Percentiles rank a stretch among this genome's conserved stretches.
phyloP scores from a whole-genome alignment of 1,139 yeast genomes.

The Insectozyma bohioensis region DNA sequence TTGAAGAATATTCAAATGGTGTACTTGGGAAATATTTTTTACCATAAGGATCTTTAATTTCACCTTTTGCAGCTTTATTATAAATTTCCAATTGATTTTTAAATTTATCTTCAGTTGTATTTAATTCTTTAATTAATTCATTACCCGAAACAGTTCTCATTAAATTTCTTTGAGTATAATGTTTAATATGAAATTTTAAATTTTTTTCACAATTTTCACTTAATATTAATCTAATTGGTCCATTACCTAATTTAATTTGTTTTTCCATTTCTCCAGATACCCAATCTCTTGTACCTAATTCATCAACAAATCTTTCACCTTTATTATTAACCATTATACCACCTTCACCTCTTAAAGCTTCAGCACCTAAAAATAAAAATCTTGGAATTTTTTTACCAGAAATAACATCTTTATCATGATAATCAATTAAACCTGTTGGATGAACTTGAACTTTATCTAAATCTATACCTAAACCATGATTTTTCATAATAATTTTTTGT shows the following conservation, averaged over 20 bases:
- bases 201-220: constrained; percentile 43
- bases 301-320: constrained; percentile 72
- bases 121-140: constrained; percentile 47
- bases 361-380: constrained; percentile 74
- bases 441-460: constrained; percentile 80
- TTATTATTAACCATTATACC: constrained; percentile 63
- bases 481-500: constrained; percentile 55
- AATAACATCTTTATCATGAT: constrained; percentile 51
- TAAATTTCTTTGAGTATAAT: constrained; percentile 65
- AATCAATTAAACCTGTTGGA: constrained; percentile 79
- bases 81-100: constrained; percentile 42
- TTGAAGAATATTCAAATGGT: constrained; percentile 35
- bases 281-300: constrained; percentile 66
- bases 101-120: constrained; percentile 29
- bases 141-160: constrained; percentile 53
- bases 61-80: constrained; percentile 46
- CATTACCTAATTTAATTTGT: constrained; percentile 42
- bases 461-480: constrained; percentile 65
- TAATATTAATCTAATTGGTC: constrained; percentile 52
- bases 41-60: constrained; percentile 46
- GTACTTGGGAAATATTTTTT: constrained; percentile 53
- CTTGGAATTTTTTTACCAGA: constrained; percentile 39
- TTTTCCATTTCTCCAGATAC: constrained; percentile 63
- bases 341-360: constrained; percentile 76
- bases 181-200: constrained; percentile 58